Evolutionary conservation across 306 rosid genomes (phyloP).

Genomic region (Astragalus glycyphyllos): DNA sequence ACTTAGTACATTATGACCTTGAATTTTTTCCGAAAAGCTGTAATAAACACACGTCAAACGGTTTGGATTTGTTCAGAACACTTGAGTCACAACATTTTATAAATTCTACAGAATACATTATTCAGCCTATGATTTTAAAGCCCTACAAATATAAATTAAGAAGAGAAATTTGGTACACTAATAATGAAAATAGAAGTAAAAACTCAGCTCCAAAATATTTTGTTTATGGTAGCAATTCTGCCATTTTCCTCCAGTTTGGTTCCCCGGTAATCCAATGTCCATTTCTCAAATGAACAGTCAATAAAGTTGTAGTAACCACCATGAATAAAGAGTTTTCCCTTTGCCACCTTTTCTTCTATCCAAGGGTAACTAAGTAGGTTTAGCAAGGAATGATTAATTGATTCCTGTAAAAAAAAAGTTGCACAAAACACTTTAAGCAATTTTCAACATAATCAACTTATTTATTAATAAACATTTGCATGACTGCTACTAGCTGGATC

Average conservation of each 20-base stretch:
- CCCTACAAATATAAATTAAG: constrained; percentile 2
- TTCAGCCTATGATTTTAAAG: constrained; percentile 35
- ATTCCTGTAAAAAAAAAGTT: constrained; percentile 60
- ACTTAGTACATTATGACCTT: not conserved
- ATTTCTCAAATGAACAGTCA: constrained; percentile 94
- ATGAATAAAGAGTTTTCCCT: constrained; percentile 68
- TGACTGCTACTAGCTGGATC: constrained; percentile 19
- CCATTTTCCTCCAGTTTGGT: constrained; percentile 53
- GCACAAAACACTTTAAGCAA: not conserved
- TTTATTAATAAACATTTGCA: constrained; percentile 14
- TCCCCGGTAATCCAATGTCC: constrained; percentile 85
- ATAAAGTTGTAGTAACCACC: constrained; percentile 93
- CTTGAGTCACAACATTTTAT: not conserved
- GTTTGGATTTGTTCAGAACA: constrained; percentile 14
- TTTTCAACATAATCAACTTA: constrained; percentile 31
- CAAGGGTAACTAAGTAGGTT: constrained; percentile 94
- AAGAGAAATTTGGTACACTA: constrained; percentile 12
- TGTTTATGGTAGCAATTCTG: constrained; percentile 61
- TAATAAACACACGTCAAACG: not conserved
- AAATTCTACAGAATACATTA: constrained; percentile 11
- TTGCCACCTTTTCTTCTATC: constrained; percentile 86
- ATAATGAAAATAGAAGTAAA: constrained; percentile 20
- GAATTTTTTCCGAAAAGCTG: constrained; percentile 1
- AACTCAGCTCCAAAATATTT: constrained; percentile 70
- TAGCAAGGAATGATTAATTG: constrained; percentile 70